These are phyloP conservation scores for Colletotrichum euphorbiae DNA, from an alignment of 2,329 filamentous ascomycete species.

Conservation along the genomic window DNA sequence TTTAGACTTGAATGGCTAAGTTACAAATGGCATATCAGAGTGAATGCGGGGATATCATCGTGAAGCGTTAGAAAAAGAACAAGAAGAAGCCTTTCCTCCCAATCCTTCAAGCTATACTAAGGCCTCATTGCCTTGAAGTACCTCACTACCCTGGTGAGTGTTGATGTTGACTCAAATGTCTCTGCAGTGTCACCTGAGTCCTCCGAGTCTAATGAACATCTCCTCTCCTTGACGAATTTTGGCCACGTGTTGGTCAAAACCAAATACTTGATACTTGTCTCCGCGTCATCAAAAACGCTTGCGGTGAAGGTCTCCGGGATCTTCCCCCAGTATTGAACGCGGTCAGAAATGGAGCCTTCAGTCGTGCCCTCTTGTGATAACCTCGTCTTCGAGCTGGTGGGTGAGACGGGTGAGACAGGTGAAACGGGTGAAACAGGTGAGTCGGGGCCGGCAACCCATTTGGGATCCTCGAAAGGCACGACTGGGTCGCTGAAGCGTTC, in stretches of 20 bases:
- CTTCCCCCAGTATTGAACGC: slow-evolving; percentile 38
- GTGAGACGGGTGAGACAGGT: no score
- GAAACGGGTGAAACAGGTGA: no score
- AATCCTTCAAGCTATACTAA: not conserved
- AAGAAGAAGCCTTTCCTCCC: not conserved
- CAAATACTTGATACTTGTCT: slow-evolving; percentile 67
- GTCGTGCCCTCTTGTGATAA: not conserved
- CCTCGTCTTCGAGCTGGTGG: not conserved
- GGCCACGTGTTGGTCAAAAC: slow-evolving; percentile 49
- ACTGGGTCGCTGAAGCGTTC: slow-evolving; percentile 53
- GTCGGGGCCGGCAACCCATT: not conserved
- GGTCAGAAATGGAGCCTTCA: not conserved
- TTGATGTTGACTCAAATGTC: slow-evolving; percentile 24
- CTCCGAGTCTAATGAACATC: slow-evolving; percentile 35
- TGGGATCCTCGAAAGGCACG: slow-evolving; percentile 54
- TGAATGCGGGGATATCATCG: slow-evolving; percentile 15
- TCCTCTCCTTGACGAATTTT: slow-evolving; percentile 44
- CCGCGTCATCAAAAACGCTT: slow-evolving; percentile 64
- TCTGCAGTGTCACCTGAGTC: slow-evolving; percentile 32
- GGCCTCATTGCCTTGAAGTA: slow-evolving; percentile 29
- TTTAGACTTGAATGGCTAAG: not conserved
- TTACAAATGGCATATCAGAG: not conserved
- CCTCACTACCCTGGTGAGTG: slow-evolving; percentile 21
- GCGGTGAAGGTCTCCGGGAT: slow-evolving; percentile 58
- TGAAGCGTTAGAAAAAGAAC: not conserved